A percentile compares a stretch with the other conserved stretches of the same genome.
Evolutionary conservation across 2,329 filamentous ascomycete genomes (phyloP).

Genomic region (Meredithiella fracta): DNA sequence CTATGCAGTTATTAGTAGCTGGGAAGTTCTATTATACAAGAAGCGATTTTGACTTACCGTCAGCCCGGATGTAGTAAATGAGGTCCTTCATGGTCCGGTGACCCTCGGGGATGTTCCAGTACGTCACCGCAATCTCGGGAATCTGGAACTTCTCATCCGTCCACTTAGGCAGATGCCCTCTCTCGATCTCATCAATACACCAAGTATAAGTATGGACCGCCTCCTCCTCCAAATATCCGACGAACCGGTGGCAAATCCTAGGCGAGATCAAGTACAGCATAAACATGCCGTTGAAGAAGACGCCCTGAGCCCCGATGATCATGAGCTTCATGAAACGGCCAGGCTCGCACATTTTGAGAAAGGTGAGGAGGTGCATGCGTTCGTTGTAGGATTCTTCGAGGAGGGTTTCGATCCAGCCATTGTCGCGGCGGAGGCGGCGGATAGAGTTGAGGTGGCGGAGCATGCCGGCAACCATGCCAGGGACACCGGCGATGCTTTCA

Average conservation of each 20-base stretch:
- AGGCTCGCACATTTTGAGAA: constrained; percentile 65
- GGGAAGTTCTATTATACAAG: neutral
- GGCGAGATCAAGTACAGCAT: constrained; percentile 74
- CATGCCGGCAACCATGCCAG: constrained; percentile 95
- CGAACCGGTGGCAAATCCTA: constrained; percentile 81
- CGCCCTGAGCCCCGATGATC: constrained; percentile 82
- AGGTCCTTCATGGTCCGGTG: constrained; percentile 71
- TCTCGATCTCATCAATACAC: constrained; percentile 72
- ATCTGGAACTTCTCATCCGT: constrained; percentile 49
- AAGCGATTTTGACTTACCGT: constrained; percentile 22
- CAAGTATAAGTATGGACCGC: constrained; percentile 90
- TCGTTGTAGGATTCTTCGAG: constrained; percentile 87
- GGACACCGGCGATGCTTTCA: constrained; percentile 85
- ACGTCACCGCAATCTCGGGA: constrained; percentile 74
- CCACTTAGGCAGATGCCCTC: constrained; percentile 73
- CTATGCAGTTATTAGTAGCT: constrained; percentile 22
- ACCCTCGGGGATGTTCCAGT: constrained; percentile 88
- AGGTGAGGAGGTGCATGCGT: constrained; percentile 81
- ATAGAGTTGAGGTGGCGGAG: constrained; percentile 74
- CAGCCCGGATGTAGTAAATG: constrained; percentile 74
- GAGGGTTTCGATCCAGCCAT: constrained; percentile 90
- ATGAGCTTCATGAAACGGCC: constrained; percentile 82
- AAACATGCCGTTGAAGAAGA: constrained; percentile 95
- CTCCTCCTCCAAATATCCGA: constrained; percentile 94
- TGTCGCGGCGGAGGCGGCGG: constrained; percentile 74